Base-by-base conservation (phyloP, 192 early-diverging fungal species). In the Ramicandelaber brevisporus region DNA sequence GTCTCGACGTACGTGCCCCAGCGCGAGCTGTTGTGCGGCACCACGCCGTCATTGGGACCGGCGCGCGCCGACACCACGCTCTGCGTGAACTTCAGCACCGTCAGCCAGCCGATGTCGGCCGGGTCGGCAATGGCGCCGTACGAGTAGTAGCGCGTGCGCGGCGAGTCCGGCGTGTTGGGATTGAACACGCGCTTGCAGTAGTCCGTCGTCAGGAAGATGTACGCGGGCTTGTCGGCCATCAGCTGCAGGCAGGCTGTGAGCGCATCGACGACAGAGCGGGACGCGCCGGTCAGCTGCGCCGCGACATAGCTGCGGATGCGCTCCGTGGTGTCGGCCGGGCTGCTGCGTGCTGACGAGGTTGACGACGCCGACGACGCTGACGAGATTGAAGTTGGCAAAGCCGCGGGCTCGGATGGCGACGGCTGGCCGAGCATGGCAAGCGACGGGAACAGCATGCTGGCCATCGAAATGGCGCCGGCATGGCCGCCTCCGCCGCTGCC, bases 221-320 rank as follows among this genome's bases (percentile, higher is more conserved):
- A 96, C 8, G 83, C 89, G 2, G 83, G 83, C 11, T 75, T 72
- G 30, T 96, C 82, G n/a, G n/a, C n/a, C n/a, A n/a, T n/a, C n/a
- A n/a, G n/a, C n/a, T n/a, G n/a, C 18, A 96, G 48, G 3, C 53
- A 50, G 0, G 72, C 57, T 44, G 71, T 71, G 19, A 82, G 58
- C 15, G 73, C 34, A 20, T 44, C 42, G 26, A 47, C 52, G 27
- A 57, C 44, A 37, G 59, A 40, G 2, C 55, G 57, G 20, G 34
- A 36, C 14, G 50, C 29, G 31, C 32, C 5, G 30, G 15, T 1
- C 15, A 18, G 22, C 38, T 41, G 5, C 20, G 41, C 21, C 28
- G 13, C 9, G 38, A 48, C 18, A 13, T 48, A 17, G 33, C 21
- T 20, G 31, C 43, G 36, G 10, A 48, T 43, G 9, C 53, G 53